These are phyloP conservation scores for Ogataea hybrid DNA, from an alignment of 1,139 yeast species.

Conservation along the genomic window DNA sequence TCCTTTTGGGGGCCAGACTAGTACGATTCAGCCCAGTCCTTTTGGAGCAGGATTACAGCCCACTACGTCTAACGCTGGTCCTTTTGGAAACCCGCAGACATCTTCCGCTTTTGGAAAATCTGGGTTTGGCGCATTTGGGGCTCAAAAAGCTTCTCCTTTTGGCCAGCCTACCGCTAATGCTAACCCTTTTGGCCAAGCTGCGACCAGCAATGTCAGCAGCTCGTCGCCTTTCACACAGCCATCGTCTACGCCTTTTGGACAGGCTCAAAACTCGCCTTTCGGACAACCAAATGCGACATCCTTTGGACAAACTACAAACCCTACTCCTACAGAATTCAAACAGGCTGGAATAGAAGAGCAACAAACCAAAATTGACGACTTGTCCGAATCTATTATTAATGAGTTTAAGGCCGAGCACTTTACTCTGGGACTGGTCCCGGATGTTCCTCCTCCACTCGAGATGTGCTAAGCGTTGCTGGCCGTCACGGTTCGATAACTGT, in stretches of 20 bases:
- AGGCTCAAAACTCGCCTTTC: neutral
- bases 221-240: neutral
- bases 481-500: conserved; percentile 20
- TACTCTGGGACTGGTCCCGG: conserved; percentile 71
- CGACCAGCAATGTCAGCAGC: neutral
- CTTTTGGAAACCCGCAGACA: conserved; percentile 3
- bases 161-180: neutral
- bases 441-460: conserved; percentile 68
- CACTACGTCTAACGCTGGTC: neutral
- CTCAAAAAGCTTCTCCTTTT: neutral
- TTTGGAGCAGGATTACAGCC: conserved; percentile 4
- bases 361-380: conserved; percentile 35
- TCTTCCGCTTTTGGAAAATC: conserved; percentile 11
- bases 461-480: conserved; percentile 33
- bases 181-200: neutral
- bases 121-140: conserved; percentile 4
- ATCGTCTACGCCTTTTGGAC: conserved; percentile 2
- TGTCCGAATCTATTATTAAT: conserved; percentile 42
- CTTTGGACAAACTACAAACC: neutral
- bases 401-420: conserved; percentile 55
- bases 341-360: conserved; percentile 30
- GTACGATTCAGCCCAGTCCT: neutral
- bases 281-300: conserved; percentile 6
- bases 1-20: neutral
- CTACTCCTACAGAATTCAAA: conserved; percentile 5